These are phyloP conservation scores for Ophiostoma triangulosporum DNA, from an alignment of 2,329 filamentous ascomycete genomes.

Conservation along the genomic window DNA sequence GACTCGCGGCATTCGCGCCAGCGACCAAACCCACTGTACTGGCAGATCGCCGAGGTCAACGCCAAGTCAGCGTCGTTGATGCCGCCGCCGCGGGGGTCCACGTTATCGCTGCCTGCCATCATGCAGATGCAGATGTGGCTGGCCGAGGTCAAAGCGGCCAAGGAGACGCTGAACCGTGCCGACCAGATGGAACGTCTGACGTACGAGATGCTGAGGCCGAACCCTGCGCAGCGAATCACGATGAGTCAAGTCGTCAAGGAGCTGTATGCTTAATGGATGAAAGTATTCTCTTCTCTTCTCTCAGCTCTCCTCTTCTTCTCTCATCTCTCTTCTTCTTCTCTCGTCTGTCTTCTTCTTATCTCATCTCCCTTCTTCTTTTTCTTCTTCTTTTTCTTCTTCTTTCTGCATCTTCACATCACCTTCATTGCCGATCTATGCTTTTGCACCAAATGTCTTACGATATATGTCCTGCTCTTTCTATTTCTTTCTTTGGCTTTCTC, in stretches of 20 bases:
- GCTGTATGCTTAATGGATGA: slow-evolving; percentile 16
- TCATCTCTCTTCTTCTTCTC: not conserved
- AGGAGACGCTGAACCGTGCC: slow-evolving; percentile 29
- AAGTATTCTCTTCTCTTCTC: no score
- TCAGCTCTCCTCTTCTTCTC: slow-evolving; percentile 1
- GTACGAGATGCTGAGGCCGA: slow-evolving; percentile 39
- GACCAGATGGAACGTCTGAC: slow-evolving; percentile 39
- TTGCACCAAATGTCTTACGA: no score
- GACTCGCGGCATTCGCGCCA: slow-evolving; percentile 37
- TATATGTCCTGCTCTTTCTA: no score
- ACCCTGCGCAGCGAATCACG: slow-evolving; percentile 37
- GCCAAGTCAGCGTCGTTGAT: slow-evolving; percentile 8
- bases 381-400: no score
- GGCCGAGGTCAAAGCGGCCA: slow-evolving; percentile 35
- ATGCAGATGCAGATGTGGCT: slow-evolving; percentile 45
- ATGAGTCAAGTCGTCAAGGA: slow-evolving; percentile 38
- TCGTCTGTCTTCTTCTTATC: not conserved
- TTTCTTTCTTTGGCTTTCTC: no score
- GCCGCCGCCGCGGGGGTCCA: slow-evolving; percentile 14
- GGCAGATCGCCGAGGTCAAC: slow-evolving; percentile 45
- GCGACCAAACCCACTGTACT: slow-evolving; percentile 39
- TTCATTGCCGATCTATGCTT: no score
- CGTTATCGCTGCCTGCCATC: slow-evolving; percentile 23
- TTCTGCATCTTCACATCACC: no score
- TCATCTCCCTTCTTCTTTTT: not conserved